Conservation (phyloP, 768 basidiomycete genomes). For the Xerocomus potaroensis region DNA sequence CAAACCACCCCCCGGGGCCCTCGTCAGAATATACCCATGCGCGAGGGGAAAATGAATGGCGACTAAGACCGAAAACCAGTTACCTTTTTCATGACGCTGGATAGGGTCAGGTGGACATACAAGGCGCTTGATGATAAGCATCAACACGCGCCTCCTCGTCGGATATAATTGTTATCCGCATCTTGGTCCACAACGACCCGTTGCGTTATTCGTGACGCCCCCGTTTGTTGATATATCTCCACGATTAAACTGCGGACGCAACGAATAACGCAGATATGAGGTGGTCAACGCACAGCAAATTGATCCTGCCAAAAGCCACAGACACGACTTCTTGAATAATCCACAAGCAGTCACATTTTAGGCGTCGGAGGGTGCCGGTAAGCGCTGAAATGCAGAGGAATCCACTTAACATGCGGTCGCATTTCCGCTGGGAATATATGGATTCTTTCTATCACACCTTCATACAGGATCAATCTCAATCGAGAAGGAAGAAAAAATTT, state of each 20-base stretch:
- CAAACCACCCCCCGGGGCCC: neutral
- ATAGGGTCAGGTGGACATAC: neutral
- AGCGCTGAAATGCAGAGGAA: neutral
- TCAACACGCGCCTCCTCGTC: conserved; percentile 8
- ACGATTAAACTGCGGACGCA: neutral
- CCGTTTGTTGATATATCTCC: neutral
- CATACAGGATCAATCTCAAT: conserved; percentile 13
- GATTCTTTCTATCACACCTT: conserved; percentile 6
- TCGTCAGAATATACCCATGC: conserved; percentile 1
- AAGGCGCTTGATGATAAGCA: neutral
- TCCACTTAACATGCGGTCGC: conserved; percentile 9
- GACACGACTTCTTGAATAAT: neutral
- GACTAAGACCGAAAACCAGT: conserved; percentile 4
- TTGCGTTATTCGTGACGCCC: neutral
- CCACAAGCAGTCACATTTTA: neutral
- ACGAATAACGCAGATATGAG: neutral
- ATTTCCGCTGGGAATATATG: conserved; percentile 6
- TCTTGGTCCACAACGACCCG: neutral
- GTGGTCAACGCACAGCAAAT: neutral
- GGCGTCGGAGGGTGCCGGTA: neutral
- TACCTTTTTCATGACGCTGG: neutral
- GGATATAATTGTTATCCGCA: neutral
- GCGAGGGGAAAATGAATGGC: neutral
- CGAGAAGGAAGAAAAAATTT: conserved; percentile 1
- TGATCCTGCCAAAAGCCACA: neutral